Percentiles rank a stretch among this genome's conserved stretches.
phyloP scores from a whole-genome alignment of 768 basidiomycete genomes.

The Trametes coccinea region DNA sequence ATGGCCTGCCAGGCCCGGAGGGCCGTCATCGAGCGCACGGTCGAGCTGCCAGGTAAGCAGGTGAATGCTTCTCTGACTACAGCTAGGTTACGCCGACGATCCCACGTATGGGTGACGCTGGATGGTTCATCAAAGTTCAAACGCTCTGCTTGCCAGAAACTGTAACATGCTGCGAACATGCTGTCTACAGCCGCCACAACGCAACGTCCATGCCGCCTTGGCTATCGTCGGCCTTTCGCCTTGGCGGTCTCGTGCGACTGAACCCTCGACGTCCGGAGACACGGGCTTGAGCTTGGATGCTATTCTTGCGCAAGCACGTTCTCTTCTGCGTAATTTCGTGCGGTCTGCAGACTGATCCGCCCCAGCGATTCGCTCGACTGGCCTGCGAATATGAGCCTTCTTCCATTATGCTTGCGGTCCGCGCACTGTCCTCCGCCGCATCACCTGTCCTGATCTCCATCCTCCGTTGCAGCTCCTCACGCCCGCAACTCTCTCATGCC shows the following conservation, averaged over 20 bases:
- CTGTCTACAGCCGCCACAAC: not conserved
- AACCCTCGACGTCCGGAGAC: conserved; percentile 3
- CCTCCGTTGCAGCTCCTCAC: not conserved
- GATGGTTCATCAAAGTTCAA: not conserved
- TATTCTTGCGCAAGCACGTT: conserved; percentile 1
- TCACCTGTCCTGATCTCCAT: conserved; percentile 3
- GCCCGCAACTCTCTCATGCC: conserved; percentile 5
- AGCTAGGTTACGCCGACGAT: conserved; percentile 22
- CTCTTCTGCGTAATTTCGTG: not conserved
- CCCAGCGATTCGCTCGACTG: not conserved
- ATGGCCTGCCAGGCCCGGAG: conserved; percentile 8
- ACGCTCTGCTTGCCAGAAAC: conserved; percentile 11
- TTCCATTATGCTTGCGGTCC: conserved; percentile 6
- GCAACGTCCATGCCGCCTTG: not conserved
- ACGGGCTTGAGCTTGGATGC: not conserved
- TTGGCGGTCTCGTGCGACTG: conserved; percentile 8
- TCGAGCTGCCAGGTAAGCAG: not conserved
- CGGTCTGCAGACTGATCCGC: not conserved
- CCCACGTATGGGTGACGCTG: conserved; percentile 10
- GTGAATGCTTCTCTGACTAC: conserved; percentile 1
- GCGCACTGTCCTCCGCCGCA: conserved; percentile 8
- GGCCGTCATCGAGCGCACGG: not conserved
- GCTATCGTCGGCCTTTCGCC: conserved; percentile 4
- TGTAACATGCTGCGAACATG: conserved; percentile 5
- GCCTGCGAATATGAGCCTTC: conserved; percentile 15